A percentile compares a stretch with the other conserved stretches of the same genome.
Conservation (phyloP, 768 basidiomycete genomes). For the Suillus plorans region DNA sequence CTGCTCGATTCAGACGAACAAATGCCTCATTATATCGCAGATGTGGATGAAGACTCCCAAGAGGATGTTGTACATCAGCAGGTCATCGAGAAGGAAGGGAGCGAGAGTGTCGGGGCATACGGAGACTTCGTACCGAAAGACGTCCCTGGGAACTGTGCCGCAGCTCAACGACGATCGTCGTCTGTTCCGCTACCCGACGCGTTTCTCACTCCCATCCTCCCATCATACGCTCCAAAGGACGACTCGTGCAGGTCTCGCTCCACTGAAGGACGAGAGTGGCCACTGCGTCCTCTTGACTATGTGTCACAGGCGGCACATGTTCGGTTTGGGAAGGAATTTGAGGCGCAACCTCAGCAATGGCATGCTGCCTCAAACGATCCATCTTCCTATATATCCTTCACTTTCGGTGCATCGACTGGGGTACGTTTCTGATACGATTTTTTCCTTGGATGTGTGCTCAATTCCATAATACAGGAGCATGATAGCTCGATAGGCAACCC, state of each 20-base stretch:
- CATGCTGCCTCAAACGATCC: background rate
- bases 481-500: background rate
- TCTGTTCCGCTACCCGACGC: slow-evolving; percentile 9
- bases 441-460: background rate
- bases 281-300: slow-evolving; percentile 5
- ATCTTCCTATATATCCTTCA: background rate
- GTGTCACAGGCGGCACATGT: slow-evolving; percentile 10
- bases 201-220: background rate
- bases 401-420: background rate
- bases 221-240: background rate
- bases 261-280: background rate
- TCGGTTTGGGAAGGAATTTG: slow-evolving; percentile 3
- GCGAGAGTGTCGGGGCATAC: background rate
- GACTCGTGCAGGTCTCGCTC: background rate
- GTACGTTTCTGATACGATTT: background rate
- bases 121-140: background rate
- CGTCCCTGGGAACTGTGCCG: no score
- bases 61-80: background rate
- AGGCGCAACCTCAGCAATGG: background rate
- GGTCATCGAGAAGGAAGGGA: background rate
- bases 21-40: background rate
- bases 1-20: slow-evolving; percentile 2
- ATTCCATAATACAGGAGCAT: background rate
- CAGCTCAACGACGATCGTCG: slow-evolving; percentile 8
- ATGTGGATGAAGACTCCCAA: background rate